phyloP scores from a whole-genome alignment of 2,329 filamentous ascomycete species.

The Ophiostoma sp. region DNA sequence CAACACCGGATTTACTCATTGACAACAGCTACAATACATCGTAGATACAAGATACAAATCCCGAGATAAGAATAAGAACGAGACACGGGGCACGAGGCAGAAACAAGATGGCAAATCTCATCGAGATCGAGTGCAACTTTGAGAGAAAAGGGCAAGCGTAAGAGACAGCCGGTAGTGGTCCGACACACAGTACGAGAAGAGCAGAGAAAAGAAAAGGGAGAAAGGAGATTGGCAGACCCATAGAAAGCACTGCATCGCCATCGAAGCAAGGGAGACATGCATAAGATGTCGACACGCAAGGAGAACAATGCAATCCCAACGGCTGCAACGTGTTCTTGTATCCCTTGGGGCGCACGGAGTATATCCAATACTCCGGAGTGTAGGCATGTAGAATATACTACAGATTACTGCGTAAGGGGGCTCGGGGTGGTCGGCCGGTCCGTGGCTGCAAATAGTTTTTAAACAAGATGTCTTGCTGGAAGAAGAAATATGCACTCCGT shows the following conservation, averaged over 20 bases:
- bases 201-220: neutral
- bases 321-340: slow-evolving; percentile 6
- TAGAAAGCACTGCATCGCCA: neutral
- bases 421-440: slow-evolving; percentile 7
- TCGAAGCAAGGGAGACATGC: neutral
- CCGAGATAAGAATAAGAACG: neutral
- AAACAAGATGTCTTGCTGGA: neutral
- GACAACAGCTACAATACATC: neutral
- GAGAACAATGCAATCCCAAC: slow-evolving; percentile 10
- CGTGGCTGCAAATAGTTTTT: neutral
- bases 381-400: neutral
- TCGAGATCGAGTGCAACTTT: slow-evolving; percentile 8
- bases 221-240: neutral
- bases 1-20: neutral
- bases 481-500: slow-evolving; percentile 1
- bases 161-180: neutral
- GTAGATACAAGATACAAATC: neutral
- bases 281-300: slow-evolving; percentile 2
- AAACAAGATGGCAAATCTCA: neutral
- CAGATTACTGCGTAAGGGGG: neutral
- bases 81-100: neutral
- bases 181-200: neutral
- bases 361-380: neutral
- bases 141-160: slow-evolving; percentile 4
- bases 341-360: neutral